Conservation (phyloP, 257 asterid species). For the Vinca minor region DNA sequence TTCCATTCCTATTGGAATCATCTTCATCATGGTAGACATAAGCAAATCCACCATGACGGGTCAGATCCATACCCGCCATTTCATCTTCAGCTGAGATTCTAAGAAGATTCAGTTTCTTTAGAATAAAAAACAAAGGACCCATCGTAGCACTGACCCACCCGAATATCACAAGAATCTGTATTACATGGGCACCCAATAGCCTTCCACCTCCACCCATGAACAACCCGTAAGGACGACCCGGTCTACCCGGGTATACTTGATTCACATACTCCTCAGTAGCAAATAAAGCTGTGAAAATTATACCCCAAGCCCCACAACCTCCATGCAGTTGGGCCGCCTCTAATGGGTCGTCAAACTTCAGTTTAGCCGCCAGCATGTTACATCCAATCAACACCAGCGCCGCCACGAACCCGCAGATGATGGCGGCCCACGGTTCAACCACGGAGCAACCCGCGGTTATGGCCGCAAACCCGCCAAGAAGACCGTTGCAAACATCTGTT, state of each 20-base stretch:
- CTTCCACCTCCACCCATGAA: slow-evolving; percentile 88
- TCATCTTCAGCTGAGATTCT: slow-evolving; percentile 79
- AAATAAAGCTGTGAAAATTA: slow-evolving; percentile 66
- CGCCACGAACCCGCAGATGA: slow-evolving; percentile 79
- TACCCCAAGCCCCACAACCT: slow-evolving; percentile 88
- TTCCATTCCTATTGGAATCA: slow-evolving; percentile 23
- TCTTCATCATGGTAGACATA: slow-evolving; percentile 57
- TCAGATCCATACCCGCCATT: slow-evolving; percentile 91
- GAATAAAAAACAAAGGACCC: slow-evolving; percentile 61
- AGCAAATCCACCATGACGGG: slow-evolving; percentile 95
- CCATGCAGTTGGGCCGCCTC: slow-evolving; percentile 97
- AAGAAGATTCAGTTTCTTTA: slow-evolving; percentile 51
- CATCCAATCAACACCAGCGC: slow-evolving; percentile 72
- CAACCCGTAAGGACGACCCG: slow-evolving; percentile 67
- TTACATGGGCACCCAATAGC: slow-evolving; percentile 56
- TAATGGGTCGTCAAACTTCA: slow-evolving; percentile 65
- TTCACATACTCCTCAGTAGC: slow-evolving; percentile 54
- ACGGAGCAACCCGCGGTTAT: slow-evolving; percentile 88
- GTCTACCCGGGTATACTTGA: slow-evolving; percentile 51
- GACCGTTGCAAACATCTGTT: slow-evolving; percentile 82
- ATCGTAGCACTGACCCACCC: slow-evolving; percentile 86
- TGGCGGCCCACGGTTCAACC: slow-evolving; percentile 95
- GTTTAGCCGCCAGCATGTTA: slow-evolving; percentile 55
- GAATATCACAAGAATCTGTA: slow-evolving; percentile 63
- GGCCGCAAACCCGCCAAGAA: slow-evolving; percentile 90